Percentiles rank a stretch among this genome's conserved stretches.
Evolutionary conservation across 2,329 filamentous ascomycete species (phyloP).

Genomic region (Eurotiales sp.): DNA sequence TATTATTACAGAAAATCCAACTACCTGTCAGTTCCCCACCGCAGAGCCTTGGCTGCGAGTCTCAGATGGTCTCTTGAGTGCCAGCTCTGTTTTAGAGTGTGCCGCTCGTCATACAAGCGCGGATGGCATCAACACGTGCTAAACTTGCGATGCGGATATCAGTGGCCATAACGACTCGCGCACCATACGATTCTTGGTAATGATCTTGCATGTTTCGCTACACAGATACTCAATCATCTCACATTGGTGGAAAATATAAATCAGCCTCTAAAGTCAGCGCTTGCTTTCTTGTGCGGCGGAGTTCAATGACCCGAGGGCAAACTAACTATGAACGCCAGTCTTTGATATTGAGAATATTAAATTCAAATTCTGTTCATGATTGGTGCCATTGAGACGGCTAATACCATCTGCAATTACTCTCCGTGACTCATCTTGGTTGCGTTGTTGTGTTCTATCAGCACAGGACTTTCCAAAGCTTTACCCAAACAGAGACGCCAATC

Average conservation of each 20-base stretch:
- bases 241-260: constrained; percentile 8
- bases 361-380: too few species aligned
- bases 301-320: too few species aligned
- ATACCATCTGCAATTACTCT: too few species aligned
- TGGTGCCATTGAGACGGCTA: too few species aligned
- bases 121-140: constrained; percentile 11
- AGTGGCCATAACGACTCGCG: background rate
- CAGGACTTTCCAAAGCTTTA: too few species aligned
- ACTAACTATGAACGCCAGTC: background rate
- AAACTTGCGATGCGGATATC: background rate
- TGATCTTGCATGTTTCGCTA: background rate
- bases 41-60: background rate
- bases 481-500: too few species aligned
- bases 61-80: background rate
- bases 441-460: too few species aligned
- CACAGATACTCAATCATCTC: background rate
- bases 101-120: constrained; percentile 9
- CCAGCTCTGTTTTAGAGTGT: background rate
- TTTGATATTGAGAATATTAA: too few species aligned
- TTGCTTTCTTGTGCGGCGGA: too few species aligned
- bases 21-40: background rate
- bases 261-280: too few species aligned
- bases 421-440: too few species aligned
- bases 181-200: background rate
- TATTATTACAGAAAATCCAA: background rate